phyloP scores from a whole-genome alignment of 208 protist species.

The Leishmania amazonensis region DNA sequence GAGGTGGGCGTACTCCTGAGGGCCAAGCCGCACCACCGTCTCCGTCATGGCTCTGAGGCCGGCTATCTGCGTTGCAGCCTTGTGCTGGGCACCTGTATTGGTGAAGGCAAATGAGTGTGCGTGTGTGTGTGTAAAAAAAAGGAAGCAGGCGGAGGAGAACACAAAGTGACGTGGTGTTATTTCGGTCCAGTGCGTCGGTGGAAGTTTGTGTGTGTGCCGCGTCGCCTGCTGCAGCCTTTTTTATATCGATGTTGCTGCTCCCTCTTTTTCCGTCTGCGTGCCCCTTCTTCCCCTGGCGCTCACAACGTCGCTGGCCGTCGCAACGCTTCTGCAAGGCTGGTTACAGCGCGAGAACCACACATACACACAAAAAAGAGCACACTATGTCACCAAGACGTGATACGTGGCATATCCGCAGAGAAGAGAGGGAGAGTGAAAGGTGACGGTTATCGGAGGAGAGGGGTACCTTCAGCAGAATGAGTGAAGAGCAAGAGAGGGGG shows the following conservation, averaged over 20 bases:
- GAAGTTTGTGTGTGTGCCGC: not conserved
- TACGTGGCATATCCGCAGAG: not conserved
- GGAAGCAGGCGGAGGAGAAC: not conserved
- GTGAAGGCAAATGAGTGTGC: not conserved
- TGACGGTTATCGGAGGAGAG: not conserved
- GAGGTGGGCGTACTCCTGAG: conserved; percentile 79
- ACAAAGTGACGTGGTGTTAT: not conserved
- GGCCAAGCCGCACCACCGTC: conserved; percentile 49
- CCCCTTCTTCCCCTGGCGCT: no score
- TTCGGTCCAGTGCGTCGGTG: no score
- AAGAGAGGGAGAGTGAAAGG: not conserved
- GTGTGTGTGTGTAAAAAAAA: not conserved
- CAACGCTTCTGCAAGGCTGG: not conserved
- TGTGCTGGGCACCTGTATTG: not conserved
- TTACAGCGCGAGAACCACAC: not conserved
- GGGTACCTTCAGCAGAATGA: not conserved
- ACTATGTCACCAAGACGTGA: not conserved
- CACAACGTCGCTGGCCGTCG: not conserved
- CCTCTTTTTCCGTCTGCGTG: not conserved
- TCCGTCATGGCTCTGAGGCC: not conserved
- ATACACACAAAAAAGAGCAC: no score
- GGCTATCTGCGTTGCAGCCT: not conserved
- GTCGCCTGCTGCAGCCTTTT: not conserved
- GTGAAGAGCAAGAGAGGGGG: not conserved
- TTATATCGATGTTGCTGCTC: not conserved